Conservation (phyloP, 345 rosid genomes). For the Eucalyptus pauciflora region DNA sequence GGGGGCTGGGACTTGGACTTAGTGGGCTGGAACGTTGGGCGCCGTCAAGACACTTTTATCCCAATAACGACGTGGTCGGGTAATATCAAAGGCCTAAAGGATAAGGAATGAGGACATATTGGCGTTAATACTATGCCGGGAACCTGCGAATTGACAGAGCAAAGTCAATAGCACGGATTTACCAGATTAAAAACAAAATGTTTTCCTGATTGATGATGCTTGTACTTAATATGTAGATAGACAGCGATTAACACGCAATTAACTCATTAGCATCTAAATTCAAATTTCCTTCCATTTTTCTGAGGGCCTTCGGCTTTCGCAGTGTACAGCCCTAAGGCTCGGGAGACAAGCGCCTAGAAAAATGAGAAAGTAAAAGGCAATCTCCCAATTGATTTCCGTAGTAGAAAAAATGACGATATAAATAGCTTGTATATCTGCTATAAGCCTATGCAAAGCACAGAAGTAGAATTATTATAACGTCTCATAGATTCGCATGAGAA, state of each 20-base stretch:
- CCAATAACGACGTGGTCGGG: constrained; percentile 85
- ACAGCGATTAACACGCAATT: not conserved
- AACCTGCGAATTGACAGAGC: constrained; percentile 29
- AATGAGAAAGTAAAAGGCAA: not conserved
- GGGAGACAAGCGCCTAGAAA: not conserved
- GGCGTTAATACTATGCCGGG: constrained; percentile 92
- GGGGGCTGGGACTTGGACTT: too few relatives aligned
- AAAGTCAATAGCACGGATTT: not conserved
- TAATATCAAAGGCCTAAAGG: constrained; percentile 90
- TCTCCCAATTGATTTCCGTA: not conserved
- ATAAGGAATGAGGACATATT: constrained; percentile 91
- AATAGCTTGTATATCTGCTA: not conserved
- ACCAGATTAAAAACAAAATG: not conserved
- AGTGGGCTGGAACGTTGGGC: not conserved
- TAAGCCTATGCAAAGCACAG: not conserved
- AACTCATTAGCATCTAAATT: not conserved
- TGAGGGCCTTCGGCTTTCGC: not conserved
- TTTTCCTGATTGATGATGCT: not conserved
- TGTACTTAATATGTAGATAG: not conserved
- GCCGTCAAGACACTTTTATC: constrained; percentile 50
- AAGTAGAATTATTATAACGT: not conserved
- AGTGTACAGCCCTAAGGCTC: not conserved
- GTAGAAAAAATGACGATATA: not conserved
- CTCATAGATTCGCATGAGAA: not conserved
- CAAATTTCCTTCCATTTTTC: not conserved